phyloP scores from a whole-genome alignment of 345 rosid species.

The Camelina sativa region DNA sequence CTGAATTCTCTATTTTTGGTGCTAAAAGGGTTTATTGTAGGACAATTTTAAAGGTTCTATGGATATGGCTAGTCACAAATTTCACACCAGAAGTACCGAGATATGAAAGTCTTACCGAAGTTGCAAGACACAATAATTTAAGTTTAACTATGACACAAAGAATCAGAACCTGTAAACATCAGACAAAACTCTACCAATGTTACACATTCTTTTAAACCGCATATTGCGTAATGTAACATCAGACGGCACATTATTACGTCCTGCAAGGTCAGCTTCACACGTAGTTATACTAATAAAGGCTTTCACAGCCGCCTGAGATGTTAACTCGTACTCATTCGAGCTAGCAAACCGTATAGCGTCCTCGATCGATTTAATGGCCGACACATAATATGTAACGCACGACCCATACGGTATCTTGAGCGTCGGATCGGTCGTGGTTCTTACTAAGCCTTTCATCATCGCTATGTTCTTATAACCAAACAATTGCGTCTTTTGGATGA shows the following conservation, averaged over 20 bases:
- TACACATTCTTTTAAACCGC: slow-evolving; percentile 29
- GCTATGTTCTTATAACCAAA: slow-evolving; percentile 28
- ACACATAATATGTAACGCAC: slow-evolving; percentile 27
- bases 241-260: slow-evolving; percentile 5
- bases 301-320: slow-evolving; percentile 16
- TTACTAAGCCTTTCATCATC: slow-evolving; percentile 19
- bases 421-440: slow-evolving; percentile 33
- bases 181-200: slow-evolving; percentile 24
- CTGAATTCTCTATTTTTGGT: no score
- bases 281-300: slow-evolving; percentile 16
- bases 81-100: no score
- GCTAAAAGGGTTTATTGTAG: no score
- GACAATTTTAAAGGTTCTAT: no score
- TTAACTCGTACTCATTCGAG: not conserved
- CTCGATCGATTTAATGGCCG: slow-evolving; percentile 11
- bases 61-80: no score
- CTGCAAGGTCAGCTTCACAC: slow-evolving; percentile 22
- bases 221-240: not conserved
- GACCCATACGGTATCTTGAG: slow-evolving; percentile 13
- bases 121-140: no score
- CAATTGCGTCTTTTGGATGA: slow-evolving; percentile 18
- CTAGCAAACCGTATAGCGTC: slow-evolving; percentile 8
- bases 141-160: not conserved
- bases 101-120: no score
- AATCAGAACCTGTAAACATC: not conserved